These are phyloP conservation scores for Melastoma candidum DNA, from an alignment of 441 rosid species.

Conservation along the genomic window DNA sequence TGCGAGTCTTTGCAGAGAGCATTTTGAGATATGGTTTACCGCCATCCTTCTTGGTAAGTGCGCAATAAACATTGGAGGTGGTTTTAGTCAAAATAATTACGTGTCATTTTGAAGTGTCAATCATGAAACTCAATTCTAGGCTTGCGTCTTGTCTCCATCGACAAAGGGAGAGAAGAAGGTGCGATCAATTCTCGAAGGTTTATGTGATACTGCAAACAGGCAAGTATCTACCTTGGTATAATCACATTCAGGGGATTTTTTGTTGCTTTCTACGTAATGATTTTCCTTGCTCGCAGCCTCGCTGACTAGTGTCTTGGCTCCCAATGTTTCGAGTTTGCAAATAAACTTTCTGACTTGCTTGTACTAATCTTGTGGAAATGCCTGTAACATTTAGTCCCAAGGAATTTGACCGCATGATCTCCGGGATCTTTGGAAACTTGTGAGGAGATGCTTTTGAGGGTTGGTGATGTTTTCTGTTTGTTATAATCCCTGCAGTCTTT, in stretches of 20 bases:
- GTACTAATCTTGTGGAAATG: no score
- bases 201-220: slow-evolving; percentile 75
- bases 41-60: slow-evolving; percentile 82
- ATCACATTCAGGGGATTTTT: no score
- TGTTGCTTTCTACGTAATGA: no score
- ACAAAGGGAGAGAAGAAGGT: slow-evolving; percentile 89
- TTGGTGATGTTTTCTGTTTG: no score
- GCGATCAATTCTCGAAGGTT: slow-evolving; percentile 75
- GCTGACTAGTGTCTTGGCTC: no score
- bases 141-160: slow-evolving; percentile 83
- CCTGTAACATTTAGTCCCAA: no score
- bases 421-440: no score
- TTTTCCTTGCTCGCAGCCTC: no score
- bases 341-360: no score
- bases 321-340: no score
- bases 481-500: slow-evolving; percentile 41
- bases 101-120: slow-evolving; percentile 6
- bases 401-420: no score
- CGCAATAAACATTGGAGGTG: neutral
- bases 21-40: slow-evolving; percentile 97
- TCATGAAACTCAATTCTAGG: slow-evolving; percentile 34
- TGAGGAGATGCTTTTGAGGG: no score
- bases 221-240: slow-evolving; percentile 19
- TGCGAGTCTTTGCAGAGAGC: slow-evolving; percentile 87
- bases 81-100: neutral